These are phyloP conservation scores for Evernia prunastri DNA, from an alignment of 495 filamentous ascomycete genomes.

Conservation along the genomic window DNA sequence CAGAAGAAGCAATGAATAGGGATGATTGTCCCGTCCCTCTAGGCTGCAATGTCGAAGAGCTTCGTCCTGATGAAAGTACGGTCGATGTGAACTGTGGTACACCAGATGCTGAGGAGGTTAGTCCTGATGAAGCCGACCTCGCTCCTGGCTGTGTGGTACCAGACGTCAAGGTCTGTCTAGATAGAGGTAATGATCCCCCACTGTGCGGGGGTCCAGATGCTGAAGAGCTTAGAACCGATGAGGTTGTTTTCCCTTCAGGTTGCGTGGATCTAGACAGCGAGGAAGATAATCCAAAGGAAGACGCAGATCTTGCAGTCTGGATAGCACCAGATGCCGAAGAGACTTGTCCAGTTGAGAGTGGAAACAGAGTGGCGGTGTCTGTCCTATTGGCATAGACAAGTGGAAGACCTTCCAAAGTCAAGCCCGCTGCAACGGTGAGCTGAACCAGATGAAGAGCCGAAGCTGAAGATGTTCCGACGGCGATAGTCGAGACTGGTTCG, in stretches of 20 bases:
- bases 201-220: not conserved
- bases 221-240: conserved; percentile 1
- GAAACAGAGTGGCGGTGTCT: not conserved
- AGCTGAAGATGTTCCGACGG: not conserved
- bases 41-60: not conserved
- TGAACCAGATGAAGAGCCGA: not conserved
- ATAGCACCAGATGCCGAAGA: not conserved
- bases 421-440: not conserved
- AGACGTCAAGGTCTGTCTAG: not conserved
- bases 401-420: not conserved
- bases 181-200: not conserved
- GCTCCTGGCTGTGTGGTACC: not conserved
- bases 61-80: not conserved
- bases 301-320: not conserved
- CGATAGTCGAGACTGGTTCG: not conserved
- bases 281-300: not conserved
- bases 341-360: not conserved
- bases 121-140: not conserved
- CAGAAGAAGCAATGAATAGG: not conserved
- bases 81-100: no score
- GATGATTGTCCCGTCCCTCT: not conserved
- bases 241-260: not conserved
- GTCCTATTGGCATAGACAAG: not conserved
- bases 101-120: not conserved
- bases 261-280: not conserved